Evolutionary conservation across 768 basidiomycete species (phyloP), one percentile per base, ranked within the genome.

Genomic region (Wakefieldia striispora): DNA sequence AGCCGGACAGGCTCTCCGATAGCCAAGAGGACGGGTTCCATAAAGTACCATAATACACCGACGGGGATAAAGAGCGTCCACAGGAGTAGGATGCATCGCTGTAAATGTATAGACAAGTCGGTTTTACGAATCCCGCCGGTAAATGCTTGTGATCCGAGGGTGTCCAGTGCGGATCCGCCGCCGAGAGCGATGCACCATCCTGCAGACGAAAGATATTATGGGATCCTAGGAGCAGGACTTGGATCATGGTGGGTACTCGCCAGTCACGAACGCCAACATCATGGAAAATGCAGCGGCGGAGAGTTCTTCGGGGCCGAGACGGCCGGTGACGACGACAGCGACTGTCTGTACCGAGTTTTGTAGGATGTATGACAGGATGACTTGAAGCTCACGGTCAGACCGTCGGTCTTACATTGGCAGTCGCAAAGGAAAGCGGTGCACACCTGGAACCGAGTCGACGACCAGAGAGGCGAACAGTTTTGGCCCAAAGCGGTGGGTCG

Each of bases 231-330:
- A 40, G 58, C 48, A 23, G 56, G 50, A 43, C 26, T 51, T 40
- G 65, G 59, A 40, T 50, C 54, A 50, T 45, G 48, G 52, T 24
- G 53, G 61, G 61, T 65, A 83, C 82, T 82, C 69, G 80, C 85
- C 84, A 75, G 87, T 85, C 8, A 88, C 87, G 62, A 82, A 86
- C 13, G 86, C 86, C 57, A 90, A 68, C 86, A 89, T 89, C 62
- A 86, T 70, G 24, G 84, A 77, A 58, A 88, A 85, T 37, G 88
- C 86, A 12, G 88, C 77, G 2, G 79, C 82, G 1, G 86, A 86
- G 14, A 90, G 71, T 58, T 86, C 81, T 54, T 83, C 72, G 17
- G 86, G 80, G 3, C 88, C 86, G 9, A 89, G 74, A 17, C 80
- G 80, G 21, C 86, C 85, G 11, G 76, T 77, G 55, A 88, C 75